A percentile compares a stretch with the other conserved stretches of the same genome.
Evolutionary conservation across 306 rosid species (phyloP).

Genomic region (Mucuna pruriens): DNA sequence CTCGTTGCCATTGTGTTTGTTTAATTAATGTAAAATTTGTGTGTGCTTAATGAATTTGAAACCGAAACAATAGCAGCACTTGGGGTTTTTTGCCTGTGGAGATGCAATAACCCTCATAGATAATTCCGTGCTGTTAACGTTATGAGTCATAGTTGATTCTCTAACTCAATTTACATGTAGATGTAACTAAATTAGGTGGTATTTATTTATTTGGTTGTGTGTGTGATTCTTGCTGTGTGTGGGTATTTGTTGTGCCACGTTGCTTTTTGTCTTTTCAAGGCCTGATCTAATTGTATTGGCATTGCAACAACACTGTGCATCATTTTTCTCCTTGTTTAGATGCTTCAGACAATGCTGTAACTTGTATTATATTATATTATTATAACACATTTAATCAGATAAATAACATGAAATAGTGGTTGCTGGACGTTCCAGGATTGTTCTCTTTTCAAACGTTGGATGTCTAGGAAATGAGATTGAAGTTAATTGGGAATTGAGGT

Average conservation of each 20-base stretch:
- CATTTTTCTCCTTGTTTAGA: not conserved
- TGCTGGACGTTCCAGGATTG: not conserved
- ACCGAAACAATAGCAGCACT: not conserved
- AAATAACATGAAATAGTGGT: not conserved
- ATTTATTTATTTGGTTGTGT: not conserved
- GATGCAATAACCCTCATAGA: constrained; percentile 19
- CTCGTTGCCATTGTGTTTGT: constrained; percentile 17
- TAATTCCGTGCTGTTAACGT: not conserved
- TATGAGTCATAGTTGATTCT: constrained; percentile 22
- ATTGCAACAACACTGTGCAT: not conserved
- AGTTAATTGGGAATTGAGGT: constrained; percentile 28
- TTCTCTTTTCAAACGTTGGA: constrained; percentile 20
- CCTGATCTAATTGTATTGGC: not conserved
- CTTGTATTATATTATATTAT: too few relatives aligned
- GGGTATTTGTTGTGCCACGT: not conserved
- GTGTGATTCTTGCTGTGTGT: not conserved
- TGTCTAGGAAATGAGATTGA: constrained; percentile 16
- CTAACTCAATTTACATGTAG: not conserved
- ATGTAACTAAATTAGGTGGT: constrained; percentile 7
- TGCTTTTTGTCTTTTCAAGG: not conserved
- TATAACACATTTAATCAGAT: constrained; percentile 12
- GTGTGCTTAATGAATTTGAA: constrained; percentile 10
- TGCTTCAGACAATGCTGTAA: constrained; percentile 23
- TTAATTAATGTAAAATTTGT: constrained; percentile 27
- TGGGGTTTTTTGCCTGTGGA: constrained; percentile 1